Evolutionary conservation across 495 filamentous ascomycete genomes (phyloP), one percentile per base, ranked within the genome.

Genomic region (Glonium stellatum): DNA sequence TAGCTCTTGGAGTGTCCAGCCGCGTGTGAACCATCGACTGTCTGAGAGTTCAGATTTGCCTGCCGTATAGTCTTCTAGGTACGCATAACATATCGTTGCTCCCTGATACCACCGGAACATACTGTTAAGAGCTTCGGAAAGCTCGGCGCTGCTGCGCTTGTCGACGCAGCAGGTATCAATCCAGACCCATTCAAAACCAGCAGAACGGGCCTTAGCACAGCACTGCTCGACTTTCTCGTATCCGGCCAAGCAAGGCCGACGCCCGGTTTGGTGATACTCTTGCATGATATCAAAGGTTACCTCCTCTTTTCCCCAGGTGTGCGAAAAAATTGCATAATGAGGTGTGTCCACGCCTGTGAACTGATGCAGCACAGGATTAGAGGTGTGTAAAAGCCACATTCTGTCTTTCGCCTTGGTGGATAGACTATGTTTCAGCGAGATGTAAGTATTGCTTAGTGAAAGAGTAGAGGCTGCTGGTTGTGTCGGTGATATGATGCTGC

Each of bases 161-260:
- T 55, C 18, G 53, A 55, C 39, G 31, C 53, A 55, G 53, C 53
- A 55, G 31, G 53, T 55, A 15, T 55, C 53, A 18, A 34, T 37
- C 53, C 53, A 55, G 15, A 35, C 53, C 1, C 15, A 55, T 15
- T 55, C 53, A 15, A 23, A 55, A 6, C 53, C 53, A 31, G 44
- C 53, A 13, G 11, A 12, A 13, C 15, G 13, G 1, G 53, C 53
- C 22, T 36, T 19, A 5, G 15, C 15, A 15, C 53, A 55, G 5
- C 31, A 23, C 4, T 8, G 2, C 15, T 4, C 22, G 31, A 55
- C 39, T 41, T 55, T 55, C 1, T 15, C 23, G 11, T 41, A 55
- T 55, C 53, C 22, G 15, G n/a, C 19, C 31, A 4, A 5, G 5
- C 39, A 1, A n/a, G 19, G 53, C 19, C 5, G 31, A 1, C 4